A percentile compares a stretch with the other conserved stretches of the same genome.
Evolutionary conservation across 2,329 filamentous ascomycete species (phyloP).

Genomic region (Sarocladium oryzae): DNA sequence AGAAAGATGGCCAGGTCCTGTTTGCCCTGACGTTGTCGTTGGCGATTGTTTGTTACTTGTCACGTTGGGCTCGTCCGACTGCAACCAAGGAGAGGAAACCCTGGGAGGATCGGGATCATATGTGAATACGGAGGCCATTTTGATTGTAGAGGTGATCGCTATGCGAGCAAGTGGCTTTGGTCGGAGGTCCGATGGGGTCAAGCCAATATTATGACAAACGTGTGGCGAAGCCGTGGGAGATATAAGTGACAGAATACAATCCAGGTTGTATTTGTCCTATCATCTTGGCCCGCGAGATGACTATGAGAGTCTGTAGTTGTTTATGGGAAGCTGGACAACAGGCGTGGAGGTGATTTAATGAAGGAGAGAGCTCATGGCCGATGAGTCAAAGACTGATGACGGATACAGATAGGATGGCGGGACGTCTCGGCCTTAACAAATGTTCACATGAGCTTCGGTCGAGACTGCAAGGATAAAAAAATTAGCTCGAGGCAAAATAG

Average conservation of each 20-base stretch:
- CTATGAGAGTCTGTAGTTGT: neutral
- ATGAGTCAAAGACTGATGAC: constrained; percentile 4
- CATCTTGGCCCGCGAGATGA: constrained; percentile 26
- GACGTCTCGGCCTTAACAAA: neutral
- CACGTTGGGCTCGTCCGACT: constrained; percentile 37
- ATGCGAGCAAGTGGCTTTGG: no score
- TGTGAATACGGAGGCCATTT: constrained; percentile 92
- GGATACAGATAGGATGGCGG: neutral
- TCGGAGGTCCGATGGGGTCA: neutral
- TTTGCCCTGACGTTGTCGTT: constrained; percentile 13
- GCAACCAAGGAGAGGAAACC: constrained; percentile 86
- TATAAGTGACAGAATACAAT: neutral
- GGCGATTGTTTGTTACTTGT: no score
- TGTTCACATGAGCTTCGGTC: no score
- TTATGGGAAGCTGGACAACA: neutral
- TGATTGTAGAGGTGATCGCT: no score
- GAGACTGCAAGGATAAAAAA: no score
- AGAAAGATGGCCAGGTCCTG: constrained; percentile 35
- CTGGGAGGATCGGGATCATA: constrained; percentile 83
- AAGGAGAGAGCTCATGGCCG: neutral
- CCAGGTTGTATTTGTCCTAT: constrained; percentile 28
- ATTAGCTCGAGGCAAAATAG: no score
- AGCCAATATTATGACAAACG: no score
- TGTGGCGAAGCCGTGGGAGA: neutral
- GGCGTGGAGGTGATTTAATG: neutral